Evolutionary conservation across 352 stramenopile species (phyloP), one percentile per base, ranked within the genome.

Genomic region (Pythium rhizo-oryzae): DNA sequence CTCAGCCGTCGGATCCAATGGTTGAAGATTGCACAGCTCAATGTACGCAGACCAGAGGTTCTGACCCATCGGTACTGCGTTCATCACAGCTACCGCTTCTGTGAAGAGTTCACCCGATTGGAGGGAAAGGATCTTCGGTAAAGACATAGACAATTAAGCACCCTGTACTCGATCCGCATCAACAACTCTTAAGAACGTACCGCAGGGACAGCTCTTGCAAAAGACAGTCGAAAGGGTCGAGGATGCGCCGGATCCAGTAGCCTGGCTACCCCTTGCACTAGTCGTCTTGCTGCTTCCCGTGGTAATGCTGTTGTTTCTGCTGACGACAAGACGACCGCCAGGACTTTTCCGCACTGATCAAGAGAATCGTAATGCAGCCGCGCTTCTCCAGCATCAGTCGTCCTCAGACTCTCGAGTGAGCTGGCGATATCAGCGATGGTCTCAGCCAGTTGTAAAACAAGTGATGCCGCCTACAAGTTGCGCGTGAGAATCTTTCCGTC

Each of bases 1-100:
- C 16, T n/a, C 44, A n/a, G 13, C 18, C 4, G 5, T 28, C 9
- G 41, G 43, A 46, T 58, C 62, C 16, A 58, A 28, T 4, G 52
- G 62, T 21, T 62, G 52, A 25, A 24, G 15, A 5, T 62, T 53
- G 33, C 35, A 62, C 8, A 69, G 19, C 43, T 69, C 62, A 11
- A 23, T 35, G 35, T 69, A 69, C 62, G 53, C 19, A 11, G 9
- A 28, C 62, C 62, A 69, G 5, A 69, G 30, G 33, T 41, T 69
- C 6, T 7, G 8, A 0, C 19, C 62, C 6, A 69, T 35, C n/a
- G 62, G 19, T 1, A 50, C 30, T 33, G 55, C 28, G 15, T 52
- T 12, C 1, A 12, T 7, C 1, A 43, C 41, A 16, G 35, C 18
- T n/a, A 19, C 16, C 1, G 35, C 23, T 33, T 52, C 9, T 15